phyloP scores from a whole-genome alignment of 2,329 filamentous ascomycete genomes.

The Didymella segeticola region DNA sequence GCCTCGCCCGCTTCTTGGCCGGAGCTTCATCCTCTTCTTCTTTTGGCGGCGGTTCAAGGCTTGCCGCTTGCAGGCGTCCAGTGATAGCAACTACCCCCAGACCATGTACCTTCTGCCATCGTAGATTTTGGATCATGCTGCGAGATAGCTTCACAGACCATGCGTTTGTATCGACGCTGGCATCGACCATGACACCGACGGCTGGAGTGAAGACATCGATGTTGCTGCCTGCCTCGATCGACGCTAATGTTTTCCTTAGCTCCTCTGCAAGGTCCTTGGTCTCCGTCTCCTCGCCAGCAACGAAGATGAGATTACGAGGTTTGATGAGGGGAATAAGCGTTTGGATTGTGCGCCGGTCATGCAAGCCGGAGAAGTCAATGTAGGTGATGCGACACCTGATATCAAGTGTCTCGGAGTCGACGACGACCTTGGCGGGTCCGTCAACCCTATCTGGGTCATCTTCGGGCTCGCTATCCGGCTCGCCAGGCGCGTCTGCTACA shows the following conservation, averaged over 20 bases:
- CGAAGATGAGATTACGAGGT: slow-evolving; percentile 92
- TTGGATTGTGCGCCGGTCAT: slow-evolving; percentile 91
- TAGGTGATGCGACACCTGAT: slow-evolving; percentile 81
- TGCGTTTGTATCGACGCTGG: slow-evolving; percentile 95
- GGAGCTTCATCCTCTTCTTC: slow-evolving; percentile 51
- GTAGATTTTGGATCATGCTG: slow-evolving; percentile 80
- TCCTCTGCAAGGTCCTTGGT: slow-evolving; percentile 76
- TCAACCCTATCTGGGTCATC: slow-evolving; percentile 61
- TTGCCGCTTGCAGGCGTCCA: slow-evolving; percentile 67
- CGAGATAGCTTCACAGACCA: slow-evolving; percentile 94
- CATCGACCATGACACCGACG: slow-evolving; percentile 78
- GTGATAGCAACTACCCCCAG: slow-evolving; percentile 93
- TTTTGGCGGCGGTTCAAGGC: slow-evolving; percentile 47
- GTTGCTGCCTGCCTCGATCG: slow-evolving; percentile 51
- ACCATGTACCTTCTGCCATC: slow-evolving; percentile 93
- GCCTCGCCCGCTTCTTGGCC: slow-evolving; percentile 61
- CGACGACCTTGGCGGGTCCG: slow-evolving; percentile 78
- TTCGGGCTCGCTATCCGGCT: slow-evolving; percentile 56
- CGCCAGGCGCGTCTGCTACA: slow-evolving; percentile 49
- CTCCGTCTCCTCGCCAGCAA: slow-evolving; percentile 80
- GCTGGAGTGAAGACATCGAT: slow-evolving; percentile 80
- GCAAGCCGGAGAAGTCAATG: slow-evolving; percentile 89
- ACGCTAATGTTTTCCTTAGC: slow-evolving; percentile 71
- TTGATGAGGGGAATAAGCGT: slow-evolving; percentile 95
- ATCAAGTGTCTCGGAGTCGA: slow-evolving; percentile 67